phyloP scores from a whole-genome alignment of 2,329 filamentous ascomycete genomes.

The Lasiodiplodia sp. region DNA sequence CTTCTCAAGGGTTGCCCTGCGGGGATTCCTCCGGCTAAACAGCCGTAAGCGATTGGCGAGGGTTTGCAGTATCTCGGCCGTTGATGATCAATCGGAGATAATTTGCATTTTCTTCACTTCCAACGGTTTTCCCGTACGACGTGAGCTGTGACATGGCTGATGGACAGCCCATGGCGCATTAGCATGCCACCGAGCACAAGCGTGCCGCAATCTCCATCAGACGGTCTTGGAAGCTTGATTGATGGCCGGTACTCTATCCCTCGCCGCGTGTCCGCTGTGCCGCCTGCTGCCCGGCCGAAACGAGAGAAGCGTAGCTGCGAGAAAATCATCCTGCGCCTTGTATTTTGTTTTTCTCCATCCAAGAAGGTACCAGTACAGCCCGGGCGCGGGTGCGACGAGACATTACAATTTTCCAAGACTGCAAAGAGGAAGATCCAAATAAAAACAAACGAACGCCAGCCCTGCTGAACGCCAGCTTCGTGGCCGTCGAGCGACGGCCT shows the following conservation, averaged over 20 bases:
- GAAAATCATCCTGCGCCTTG: conserved; percentile 23
- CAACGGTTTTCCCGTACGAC: conserved; percentile 30
- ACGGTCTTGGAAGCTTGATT: conserved; percentile 27
- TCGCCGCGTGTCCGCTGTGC: conserved; percentile 12
- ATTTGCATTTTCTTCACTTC: conserved; percentile 39
- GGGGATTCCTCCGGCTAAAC: conserved; percentile 28
- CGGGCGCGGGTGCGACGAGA: conserved; percentile 22
- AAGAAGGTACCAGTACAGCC: conserved; percentile 30
- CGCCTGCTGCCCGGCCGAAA: conserved; percentile 11
- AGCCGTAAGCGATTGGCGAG: conserved; percentile 39
- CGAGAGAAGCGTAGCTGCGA: conserved; percentile 13
- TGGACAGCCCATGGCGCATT: conserved; percentile 19
- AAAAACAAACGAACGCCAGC: conserved; percentile 46
- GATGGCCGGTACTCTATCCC: conserved; percentile 26
- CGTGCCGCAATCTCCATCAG: conserved; percentile 21
- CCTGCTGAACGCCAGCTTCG: conserved; percentile 48
- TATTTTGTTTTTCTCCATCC: conserved; percentile 19
- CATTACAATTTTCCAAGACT: conserved; percentile 27
- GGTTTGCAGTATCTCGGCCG: conserved; percentile 45
- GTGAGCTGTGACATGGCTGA: conserved; percentile 14
- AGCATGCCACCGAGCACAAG: conserved; percentile 23
- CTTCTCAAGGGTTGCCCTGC: conserved; percentile 21
- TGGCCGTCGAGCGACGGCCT: conserved; percentile 39
- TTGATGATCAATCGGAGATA: conserved; percentile 43
- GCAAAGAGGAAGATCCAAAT: conserved; percentile 38